A percentile compares a stretch with the other conserved stretches of the same genome.
phyloP scores from a whole-genome alignment of 768 basidiomycete species.

The Tephrocybe sp. region DNA sequence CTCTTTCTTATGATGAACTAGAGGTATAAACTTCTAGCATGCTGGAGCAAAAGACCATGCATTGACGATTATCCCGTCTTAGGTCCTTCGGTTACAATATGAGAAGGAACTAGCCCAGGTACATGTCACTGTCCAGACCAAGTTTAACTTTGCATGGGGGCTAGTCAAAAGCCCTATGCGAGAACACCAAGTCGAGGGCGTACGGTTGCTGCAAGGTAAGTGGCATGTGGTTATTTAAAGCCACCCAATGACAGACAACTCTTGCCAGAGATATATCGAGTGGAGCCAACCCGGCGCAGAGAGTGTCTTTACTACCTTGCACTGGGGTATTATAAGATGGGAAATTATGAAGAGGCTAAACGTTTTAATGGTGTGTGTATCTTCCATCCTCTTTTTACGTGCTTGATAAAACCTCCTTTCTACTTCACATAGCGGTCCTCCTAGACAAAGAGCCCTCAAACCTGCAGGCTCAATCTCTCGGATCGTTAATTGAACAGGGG shows the following conservation, averaged over 20 bases:
- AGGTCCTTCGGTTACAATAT: constrained; percentile 89
- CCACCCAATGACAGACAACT: constrained; percentile 1
- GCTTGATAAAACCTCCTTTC: not conserved
- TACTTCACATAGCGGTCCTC: constrained; percentile 59
- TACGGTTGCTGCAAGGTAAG: constrained; percentile 84
- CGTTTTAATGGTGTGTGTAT: constrained; percentile 86
- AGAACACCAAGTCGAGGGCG: constrained; percentile 90
- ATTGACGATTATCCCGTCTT: constrained; percentile 1
- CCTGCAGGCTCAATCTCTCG: constrained; percentile 87
- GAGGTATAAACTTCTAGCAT: constrained; percentile 50
- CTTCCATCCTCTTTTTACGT: not conserved
- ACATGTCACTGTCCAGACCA: constrained; percentile 91
- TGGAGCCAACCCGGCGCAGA: constrained; percentile 81
- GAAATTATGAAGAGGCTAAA: constrained; percentile 89
- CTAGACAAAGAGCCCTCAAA: constrained; percentile 93
- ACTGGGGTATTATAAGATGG: constrained; percentile 95
- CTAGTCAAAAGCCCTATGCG: constrained; percentile 87
- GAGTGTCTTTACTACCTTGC: constrained; percentile 98
- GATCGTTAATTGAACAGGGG: constrained; percentile 81
- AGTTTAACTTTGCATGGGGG: constrained; percentile 98
- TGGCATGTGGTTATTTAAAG: constrained; percentile 6
- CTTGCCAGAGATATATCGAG: constrained; percentile 81
- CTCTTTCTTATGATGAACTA: constrained; percentile 86
- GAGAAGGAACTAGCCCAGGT: constrained; percentile 82
- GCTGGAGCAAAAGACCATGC: too few species aligned